A percentile compares a stretch with the other conserved stretches of the same genome.
Conservation (phyloP, 2,329 filamentous ascomycete genomes). For the Leptographium lundbergii region DNA sequence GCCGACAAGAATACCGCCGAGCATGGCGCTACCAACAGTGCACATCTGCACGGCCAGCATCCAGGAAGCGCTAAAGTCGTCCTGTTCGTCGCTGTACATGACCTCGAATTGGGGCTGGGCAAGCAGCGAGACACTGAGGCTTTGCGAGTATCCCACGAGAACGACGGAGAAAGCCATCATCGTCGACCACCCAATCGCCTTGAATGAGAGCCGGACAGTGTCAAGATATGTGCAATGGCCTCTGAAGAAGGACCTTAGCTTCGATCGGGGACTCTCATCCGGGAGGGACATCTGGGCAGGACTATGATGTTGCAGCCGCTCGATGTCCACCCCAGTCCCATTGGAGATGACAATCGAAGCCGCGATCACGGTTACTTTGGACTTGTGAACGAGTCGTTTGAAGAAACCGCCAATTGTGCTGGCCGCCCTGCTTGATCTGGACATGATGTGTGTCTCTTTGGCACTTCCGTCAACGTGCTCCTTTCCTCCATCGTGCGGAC, state of each 20-base stretch:
- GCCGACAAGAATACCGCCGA: constrained; percentile 11
- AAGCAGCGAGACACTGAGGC: constrained; percentile 13
- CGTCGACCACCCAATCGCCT: constrained; percentile 11
- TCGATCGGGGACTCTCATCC: background rate
- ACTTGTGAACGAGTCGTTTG: background rate
- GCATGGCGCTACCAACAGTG: constrained; percentile 10
- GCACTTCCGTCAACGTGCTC: background rate
- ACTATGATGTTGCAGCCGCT: background rate
- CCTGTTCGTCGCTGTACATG: constrained; percentile 14
- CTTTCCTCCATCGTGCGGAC: background rate
- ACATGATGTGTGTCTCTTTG: background rate
- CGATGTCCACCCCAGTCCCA: background rate
- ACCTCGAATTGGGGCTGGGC: constrained; percentile 14
- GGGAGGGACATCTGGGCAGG: background rate
- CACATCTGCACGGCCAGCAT: constrained; percentile 13
- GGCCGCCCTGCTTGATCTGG: background rate
- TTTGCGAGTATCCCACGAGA: constrained; percentile 14
- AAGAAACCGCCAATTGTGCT: background rate
- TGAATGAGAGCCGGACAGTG: background rate
- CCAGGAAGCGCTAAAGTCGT: constrained; percentile 10
- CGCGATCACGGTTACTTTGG: background rate
- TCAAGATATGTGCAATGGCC: background rate
- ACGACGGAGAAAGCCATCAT: constrained; percentile 12
- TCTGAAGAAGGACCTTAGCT: no score
- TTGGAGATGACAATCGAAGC: background rate